phyloP scores from a whole-genome alignment of 1,139 yeast genomes.

The Geotrichum fermentans region DNA sequence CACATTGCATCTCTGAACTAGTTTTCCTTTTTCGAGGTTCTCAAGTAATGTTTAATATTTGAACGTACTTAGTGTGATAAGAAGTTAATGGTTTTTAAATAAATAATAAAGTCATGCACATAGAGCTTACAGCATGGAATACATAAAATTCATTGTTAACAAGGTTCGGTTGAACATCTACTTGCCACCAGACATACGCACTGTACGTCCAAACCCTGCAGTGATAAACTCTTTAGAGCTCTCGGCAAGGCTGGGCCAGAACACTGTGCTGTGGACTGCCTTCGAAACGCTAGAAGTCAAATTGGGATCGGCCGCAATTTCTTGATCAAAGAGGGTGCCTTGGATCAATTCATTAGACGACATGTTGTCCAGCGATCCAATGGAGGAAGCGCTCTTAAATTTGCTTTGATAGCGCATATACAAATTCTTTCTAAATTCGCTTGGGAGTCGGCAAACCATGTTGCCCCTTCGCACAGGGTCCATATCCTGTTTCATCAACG shows the following conservation, averaged over 20 bases:
- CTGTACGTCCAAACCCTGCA: slow-evolving; percentile 74
- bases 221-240: slow-evolving; percentile 77
- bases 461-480: slow-evolving; percentile 37
- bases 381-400: slow-evolving; percentile 20
- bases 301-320: slow-evolving; percentile 42
- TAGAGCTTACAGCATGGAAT: too few relatives aligned
- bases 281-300: slow-evolving; percentile 42
- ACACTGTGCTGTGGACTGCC: slow-evolving; percentile 56
- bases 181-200: too few relatives aligned
- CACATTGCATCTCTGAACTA: too few relatives aligned
- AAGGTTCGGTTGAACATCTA: too few relatives aligned
- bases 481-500: slow-evolving; percentile 38
- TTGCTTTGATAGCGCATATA: slow-evolving; percentile 42
- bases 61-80: too few relatives aligned
- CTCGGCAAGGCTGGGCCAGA: slow-evolving; percentile 66
- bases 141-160: too few relatives aligned
- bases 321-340: slow-evolving; percentile 36
- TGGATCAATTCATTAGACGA: neutral
- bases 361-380: neutral
- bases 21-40: too few relatives aligned
- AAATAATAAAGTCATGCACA: too few relatives aligned
- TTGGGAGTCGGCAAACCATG: slow-evolving; percentile 46
- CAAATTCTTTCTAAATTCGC: slow-evolving; percentile 46
- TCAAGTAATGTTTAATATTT: too few relatives aligned
- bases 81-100: too few relatives aligned